Evolutionary conservation across 495 filamentous ascomycete genomes (phyloP).

Genomic region (Pyrenopolyporus hunteri): DNA sequence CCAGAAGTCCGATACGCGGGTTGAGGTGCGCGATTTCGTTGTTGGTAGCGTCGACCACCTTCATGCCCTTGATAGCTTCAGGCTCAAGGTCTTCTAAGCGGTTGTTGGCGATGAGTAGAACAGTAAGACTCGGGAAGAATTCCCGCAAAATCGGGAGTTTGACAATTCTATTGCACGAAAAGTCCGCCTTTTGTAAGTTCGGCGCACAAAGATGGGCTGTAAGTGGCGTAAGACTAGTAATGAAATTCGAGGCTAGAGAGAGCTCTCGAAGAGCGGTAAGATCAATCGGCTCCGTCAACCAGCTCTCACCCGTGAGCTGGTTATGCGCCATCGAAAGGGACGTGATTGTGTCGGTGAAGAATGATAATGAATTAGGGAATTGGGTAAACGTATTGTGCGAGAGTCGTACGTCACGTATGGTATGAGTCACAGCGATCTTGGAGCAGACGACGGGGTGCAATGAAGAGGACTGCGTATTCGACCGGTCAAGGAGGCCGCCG

Average conservation of each 20-base stretch:
- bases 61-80: slow-evolving; percentile 74
- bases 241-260: slow-evolving; percentile 70
- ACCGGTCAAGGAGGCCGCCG: slow-evolving; percentile 76
- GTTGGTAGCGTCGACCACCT: slow-evolving; percentile 76
- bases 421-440: slow-evolving; percentile 54
- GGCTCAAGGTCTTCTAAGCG: slow-evolving; percentile 72
- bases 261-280: slow-evolving; percentile 78
- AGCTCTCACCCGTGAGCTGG: slow-evolving; percentile 64
- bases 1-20: slow-evolving; percentile 75
- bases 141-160: slow-evolving; percentile 62
- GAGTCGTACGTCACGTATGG: slow-evolving; percentile 63
- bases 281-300: slow-evolving; percentile 65
- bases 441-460: slow-evolving; percentile 59
- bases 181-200: slow-evolving; percentile 72
- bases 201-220: slow-evolving; percentile 70
- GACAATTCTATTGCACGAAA: slow-evolving; percentile 78
- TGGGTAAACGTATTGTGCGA: slow-evolving; percentile 75
- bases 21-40: slow-evolving; percentile 82
- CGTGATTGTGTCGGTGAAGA: slow-evolving; percentile 71
- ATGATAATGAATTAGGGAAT: slow-evolving; percentile 71
- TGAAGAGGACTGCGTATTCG: slow-evolving; percentile 64
- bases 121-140: slow-evolving; percentile 68
- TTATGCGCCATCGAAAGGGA: slow-evolving; percentile 82
- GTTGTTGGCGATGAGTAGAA: slow-evolving; percentile 78
- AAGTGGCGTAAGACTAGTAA: slow-evolving; percentile 69